Conservation (phyloP, 805 yeast species). For the Yarrowia hollandica region DNA sequence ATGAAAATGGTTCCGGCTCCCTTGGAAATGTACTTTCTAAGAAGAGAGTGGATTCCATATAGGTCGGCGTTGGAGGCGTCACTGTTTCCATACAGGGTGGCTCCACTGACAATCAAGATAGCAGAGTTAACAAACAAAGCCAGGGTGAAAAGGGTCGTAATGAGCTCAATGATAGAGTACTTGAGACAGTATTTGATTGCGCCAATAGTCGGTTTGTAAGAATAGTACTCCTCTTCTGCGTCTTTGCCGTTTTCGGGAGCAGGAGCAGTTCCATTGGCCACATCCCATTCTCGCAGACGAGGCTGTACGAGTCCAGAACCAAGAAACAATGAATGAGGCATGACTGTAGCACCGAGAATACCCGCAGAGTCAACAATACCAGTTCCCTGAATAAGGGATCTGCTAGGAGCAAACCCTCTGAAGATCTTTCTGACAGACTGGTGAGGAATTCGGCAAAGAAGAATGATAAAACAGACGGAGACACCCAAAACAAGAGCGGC, state of each 20-base stretch:
- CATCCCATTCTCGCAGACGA: conserved; percentile 75
- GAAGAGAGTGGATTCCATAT: conserved; percentile 68
- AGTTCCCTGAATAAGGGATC: conserved; percentile 52
- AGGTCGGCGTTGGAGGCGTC: conserved; percentile 78
- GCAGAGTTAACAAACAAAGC: conserved; percentile 87
- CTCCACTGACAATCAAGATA: conserved; percentile 77
- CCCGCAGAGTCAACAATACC: conserved; percentile 83
- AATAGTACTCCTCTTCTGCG: conserved; percentile 30
- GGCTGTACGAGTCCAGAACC: conserved; percentile 91
- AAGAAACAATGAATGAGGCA: conserved; percentile 88
- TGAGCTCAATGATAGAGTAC: conserved; percentile 70
- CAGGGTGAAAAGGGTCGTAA: conserved; percentile 68
- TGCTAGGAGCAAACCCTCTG: conserved; percentile 63
- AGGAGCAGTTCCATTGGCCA: conserved; percentile 53
- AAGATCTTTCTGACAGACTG: conserved; percentile 59
- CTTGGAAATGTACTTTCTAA: conserved; percentile 61
- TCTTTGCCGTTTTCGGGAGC: conserved; percentile 6
- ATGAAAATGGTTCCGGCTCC: conserved; percentile 83
- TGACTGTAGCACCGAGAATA: conserved; percentile 88
- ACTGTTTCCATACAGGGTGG: conserved; percentile 67
- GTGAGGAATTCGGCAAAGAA: conserved; percentile 65
- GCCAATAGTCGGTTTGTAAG: conserved; percentile 67
- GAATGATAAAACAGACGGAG: conserved; percentile 79
- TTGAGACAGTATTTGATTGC: conserved; percentile 73
- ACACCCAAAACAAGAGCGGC: conserved; percentile 76